phyloP scores from a whole-genome alignment of 2,329 filamentous ascomycete species.

The Ceratocystis albifundus region DNA sequence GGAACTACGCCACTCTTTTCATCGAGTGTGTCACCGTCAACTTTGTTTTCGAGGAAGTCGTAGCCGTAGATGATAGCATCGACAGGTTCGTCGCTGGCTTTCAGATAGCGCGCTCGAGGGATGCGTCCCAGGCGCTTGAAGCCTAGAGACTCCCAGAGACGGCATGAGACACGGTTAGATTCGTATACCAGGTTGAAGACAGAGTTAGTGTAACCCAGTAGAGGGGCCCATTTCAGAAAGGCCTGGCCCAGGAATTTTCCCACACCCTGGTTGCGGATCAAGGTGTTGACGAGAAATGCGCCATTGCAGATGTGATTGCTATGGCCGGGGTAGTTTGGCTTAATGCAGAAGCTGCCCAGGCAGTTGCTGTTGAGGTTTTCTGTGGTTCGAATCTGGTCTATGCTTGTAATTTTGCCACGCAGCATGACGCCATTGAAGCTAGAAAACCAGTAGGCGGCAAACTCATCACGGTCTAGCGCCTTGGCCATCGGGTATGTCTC shows the following conservation, averaged over 20 bases:
- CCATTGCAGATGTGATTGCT: slow-evolving; percentile 88
- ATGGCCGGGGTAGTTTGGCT: slow-evolving; percentile 83
- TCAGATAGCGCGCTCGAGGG: slow-evolving; percentile 57
- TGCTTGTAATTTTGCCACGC: slow-evolving; percentile 56
- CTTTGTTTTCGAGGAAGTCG: slow-evolving; percentile 41
- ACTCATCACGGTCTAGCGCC: slow-evolving; percentile 59
- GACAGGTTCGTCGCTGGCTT: slow-evolving; percentile 55
- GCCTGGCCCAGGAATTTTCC: slow-evolving; percentile 65
- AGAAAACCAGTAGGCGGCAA: slow-evolving; percentile 79
- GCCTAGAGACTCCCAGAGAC: slow-evolving; percentile 82
- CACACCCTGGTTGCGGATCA: slow-evolving; percentile 60
- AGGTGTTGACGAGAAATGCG: slow-evolving; percentile 63
- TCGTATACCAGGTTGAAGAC: slow-evolving; percentile 94
- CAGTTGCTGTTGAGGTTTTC: slow-evolving; percentile 74
- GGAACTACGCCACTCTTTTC: slow-evolving; percentile 21
- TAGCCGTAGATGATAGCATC: slow-evolving; percentile 71
- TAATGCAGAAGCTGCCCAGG: slow-evolving; percentile 85
- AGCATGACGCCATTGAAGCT: slow-evolving; percentile 85
- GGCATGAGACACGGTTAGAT: slow-evolving; percentile 79
- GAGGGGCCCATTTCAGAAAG: slow-evolving; percentile 66
- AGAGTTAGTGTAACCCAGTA: slow-evolving; percentile 78
- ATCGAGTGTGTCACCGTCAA: slow-evolving; percentile 29
- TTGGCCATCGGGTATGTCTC: slow-evolving; percentile 87
- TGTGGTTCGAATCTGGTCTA: slow-evolving; percentile 31
- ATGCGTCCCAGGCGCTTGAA: slow-evolving; percentile 87